These are phyloP conservation scores for Eimeria tenella DNA, from an alignment of 169 alveolate genomes.

Conservation along the genomic window DNA sequence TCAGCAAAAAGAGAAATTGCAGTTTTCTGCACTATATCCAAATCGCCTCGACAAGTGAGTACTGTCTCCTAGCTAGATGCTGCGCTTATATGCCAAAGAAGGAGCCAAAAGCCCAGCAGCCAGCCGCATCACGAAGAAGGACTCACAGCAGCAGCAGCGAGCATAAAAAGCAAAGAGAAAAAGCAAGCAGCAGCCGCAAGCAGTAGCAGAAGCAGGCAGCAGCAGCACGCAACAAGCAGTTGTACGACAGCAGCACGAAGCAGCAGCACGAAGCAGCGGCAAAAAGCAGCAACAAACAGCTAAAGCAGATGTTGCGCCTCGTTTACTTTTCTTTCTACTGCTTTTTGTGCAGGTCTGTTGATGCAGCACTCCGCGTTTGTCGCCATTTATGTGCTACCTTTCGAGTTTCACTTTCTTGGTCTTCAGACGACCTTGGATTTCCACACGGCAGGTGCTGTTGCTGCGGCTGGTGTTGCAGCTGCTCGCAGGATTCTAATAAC, in stretches of 20 bases:
- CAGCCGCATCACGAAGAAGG: slow-evolving; percentile 27
- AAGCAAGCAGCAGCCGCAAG: not conserved
- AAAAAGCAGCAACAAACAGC: not conserved
- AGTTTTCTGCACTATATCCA: not conserved
- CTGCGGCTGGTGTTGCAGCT: too few relatives aligned
- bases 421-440: too few relatives aligned
- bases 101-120: too few relatives aligned
- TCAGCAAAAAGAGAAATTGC: slow-evolving; percentile 7
- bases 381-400: too few relatives aligned
- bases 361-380: too few relatives aligned
- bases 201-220: not conserved
- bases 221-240: not conserved
- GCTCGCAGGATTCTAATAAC: too few relatives aligned
- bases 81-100: too few relatives aligned
- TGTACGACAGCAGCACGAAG: not conserved
- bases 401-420: too few relatives aligned
- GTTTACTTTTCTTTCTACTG: too few relatives aligned
- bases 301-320: not conserved
- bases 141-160: slow-evolving; percentile 60
- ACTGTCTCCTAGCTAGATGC: not conserved
- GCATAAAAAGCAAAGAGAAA: slow-evolving; percentile 17
- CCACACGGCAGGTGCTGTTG: too few relatives aligned
- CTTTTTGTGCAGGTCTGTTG: too few relatives aligned
- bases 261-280: not conserved
- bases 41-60: slow-evolving; percentile 28